Evolutionary conservation across 2,329 filamentous ascomycete genomes (phyloP), one percentile per base, ranked within the genome.

Genomic region (Rutstroemia sp.): DNA sequence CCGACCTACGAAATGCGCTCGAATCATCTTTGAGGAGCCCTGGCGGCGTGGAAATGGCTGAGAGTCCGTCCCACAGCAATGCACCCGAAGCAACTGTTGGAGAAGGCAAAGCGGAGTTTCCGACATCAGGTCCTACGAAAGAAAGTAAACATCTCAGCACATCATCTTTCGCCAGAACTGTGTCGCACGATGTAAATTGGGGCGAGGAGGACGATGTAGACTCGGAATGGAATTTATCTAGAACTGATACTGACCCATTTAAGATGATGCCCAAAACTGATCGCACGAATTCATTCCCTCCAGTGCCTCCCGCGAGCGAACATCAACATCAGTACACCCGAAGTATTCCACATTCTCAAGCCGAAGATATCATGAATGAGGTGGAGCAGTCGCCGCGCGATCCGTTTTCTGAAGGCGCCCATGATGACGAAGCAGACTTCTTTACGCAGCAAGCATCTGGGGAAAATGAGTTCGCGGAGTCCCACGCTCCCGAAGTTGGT

Each of bases 211-310:
- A 79, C 54, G 81, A 83, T 21, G 67, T 67, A 3, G 67, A 69
- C 44, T 59, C 71, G n/a, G 81, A 84, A 59, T 84, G 79, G 78
- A 78, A 71, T 50, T 64, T 81, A 1, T 71, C 76, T 12, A 75
- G 75, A 54, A 73, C 75, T 30, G 75, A 80, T 52, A 77, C 77
- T 1, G 80, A 86, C 56, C 78, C 78, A 2, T 84, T 83, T 70
- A 78, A 78, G 58, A 80, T 81, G 60, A 81, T 86, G 79, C 71
- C 78, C 8, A 73, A 76, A 2, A 77, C 71, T 50, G 77, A 83
- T 54, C 74, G 80, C 64, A 80, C 81, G 42, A 86, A 86, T 65
- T 86, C 83, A 0, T 86, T 86, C 59, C 83, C 83, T 1, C 69
- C 70, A 10, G 79, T 84, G 0, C 79, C 81, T 10, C 73, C 76